A percentile compares a stretch with the other conserved stretches of the same genome.
Evolutionary conservation across 2,329 filamentous ascomycete species (phyloP).

Genomic region (Diatrype stigma): DNA sequence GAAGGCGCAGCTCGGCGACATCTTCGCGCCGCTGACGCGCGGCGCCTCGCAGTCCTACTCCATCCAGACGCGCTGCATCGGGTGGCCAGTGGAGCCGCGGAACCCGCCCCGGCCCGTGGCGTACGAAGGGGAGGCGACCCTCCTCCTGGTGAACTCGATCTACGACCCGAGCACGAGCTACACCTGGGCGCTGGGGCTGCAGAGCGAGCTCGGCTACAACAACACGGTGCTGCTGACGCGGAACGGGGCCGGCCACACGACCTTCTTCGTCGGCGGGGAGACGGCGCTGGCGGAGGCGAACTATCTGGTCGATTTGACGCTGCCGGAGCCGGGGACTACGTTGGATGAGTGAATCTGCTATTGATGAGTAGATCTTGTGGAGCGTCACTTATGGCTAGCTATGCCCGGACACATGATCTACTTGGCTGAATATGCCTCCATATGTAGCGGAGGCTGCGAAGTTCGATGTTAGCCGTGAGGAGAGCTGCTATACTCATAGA

Average conservation of each 20-base stretch:
- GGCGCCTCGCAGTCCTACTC: constrained; percentile 31
- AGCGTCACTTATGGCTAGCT: too few relatives aligned
- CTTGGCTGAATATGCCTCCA: too few relatives aligned
- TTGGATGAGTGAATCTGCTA: too few relatives aligned
- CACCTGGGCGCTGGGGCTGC: constrained; percentile 32
- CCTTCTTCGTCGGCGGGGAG: constrained; percentile 27
- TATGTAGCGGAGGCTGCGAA: too few relatives aligned
- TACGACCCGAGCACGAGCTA: constrained; percentile 37
- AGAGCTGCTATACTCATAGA: too few relatives aligned
- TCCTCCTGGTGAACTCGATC: constrained; percentile 35
- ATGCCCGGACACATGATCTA: too few relatives aligned
- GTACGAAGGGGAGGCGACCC: constrained; percentile 23
- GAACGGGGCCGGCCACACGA: constrained; percentile 36
- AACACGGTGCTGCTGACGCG: constrained; percentile 34
- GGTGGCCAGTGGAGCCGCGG: constrained; percentile 32
- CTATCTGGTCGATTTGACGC: constrained; percentile 30
- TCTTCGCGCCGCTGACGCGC: constrained; percentile 30
- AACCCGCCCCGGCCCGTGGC: constrained; percentile 29
- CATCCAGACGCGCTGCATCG: constrained; percentile 33
- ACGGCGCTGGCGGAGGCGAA: constrained; percentile 26
- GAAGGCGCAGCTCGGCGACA: constrained; percentile 24
- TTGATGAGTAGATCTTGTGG: too few relatives aligned
- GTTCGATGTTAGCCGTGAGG: too few relatives aligned
- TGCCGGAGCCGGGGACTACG: constrained; percentile 25
- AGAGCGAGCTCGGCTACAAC: constrained; percentile 25